phyloP scores from a whole-genome alignment of 2,329 filamentous ascomycete genomes.

The Monosporascus sp. region DNA sequence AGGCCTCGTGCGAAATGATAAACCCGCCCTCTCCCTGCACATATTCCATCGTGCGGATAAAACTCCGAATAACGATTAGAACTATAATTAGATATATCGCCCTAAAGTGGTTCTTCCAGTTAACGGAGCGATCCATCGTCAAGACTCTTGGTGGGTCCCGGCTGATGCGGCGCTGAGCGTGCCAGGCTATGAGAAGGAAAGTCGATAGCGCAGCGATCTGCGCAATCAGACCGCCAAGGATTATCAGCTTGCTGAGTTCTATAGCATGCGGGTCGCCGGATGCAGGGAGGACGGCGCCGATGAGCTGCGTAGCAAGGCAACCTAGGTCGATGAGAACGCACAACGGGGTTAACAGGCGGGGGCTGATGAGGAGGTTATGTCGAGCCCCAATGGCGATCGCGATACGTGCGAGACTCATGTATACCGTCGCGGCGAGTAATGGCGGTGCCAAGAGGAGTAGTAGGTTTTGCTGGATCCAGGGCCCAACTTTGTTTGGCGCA shows the following conservation, averaged over 20 bases:
- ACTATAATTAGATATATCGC: background rate
- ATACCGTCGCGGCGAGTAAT: background rate
- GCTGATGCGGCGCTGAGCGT: background rate
- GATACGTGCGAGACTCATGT: background rate
- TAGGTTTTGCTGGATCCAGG: background rate
- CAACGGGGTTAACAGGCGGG: background rate
- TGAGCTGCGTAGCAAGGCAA: background rate
- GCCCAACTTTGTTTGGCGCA: background rate
- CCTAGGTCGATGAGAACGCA: background rate
- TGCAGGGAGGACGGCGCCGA: background rate
- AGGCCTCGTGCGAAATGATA: conserved; percentile 1
- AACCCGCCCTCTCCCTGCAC: background rate
- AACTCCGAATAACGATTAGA: background rate
- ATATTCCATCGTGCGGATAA: background rate
- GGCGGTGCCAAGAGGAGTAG: background rate
- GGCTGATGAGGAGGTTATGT: background rate
- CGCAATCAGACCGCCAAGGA: background rate
- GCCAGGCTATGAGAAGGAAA: background rate
- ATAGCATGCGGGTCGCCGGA: background rate
- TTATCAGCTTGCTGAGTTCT: background rate
- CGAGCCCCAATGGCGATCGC: background rate
- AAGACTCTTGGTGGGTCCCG: background rate
- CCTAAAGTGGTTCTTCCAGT: background rate
- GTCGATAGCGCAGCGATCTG: background rate
- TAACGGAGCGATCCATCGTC: background rate